Evolutionary conservation across 1,284 basidiomycete genomes (phyloP), one percentile per base, ranked within the genome.

Genomic region (Flammula alnicola): DNA sequence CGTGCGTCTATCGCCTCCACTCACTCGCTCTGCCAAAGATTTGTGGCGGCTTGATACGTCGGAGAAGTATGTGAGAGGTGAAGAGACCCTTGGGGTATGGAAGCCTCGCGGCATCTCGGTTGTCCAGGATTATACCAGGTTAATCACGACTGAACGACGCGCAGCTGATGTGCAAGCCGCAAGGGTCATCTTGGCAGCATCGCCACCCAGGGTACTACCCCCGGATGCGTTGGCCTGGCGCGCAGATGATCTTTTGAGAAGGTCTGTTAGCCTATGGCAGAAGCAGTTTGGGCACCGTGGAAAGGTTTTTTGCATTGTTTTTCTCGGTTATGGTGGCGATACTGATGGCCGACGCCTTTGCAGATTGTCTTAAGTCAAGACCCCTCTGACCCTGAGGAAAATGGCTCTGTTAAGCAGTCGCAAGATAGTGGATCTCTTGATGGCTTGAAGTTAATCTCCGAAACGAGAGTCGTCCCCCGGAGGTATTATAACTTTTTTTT

Each of bases 11-110:
- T 84, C 84, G 3, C 95, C 96, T 9, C 91, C 92, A 3, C 71
- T 93, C 55, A 95, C 92, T 6, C 86, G 93, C 33, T 93, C 88
- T 2, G 83, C 93, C 1, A 83, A 84, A 64, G 95, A 98, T 54
- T 77, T 98, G 9, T 98, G 96, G 95, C 78, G 95, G 41, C 76
- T 98, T 44, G 94, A 98, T 71, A 98, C 96, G 1, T 86, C 90
- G 12, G 88, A 91, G 66, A 95, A 93, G 67, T 96, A 95, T 65
- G 93, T 99, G 0, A 80, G 87, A 19, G 95, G 95, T 2, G 94
- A 98, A 65, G 94, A 98, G 62, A 71, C 80, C 3, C 76, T 98
- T 20, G 84, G 81, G 3, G 65, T 75, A 6, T 98, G 96, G 95
- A 88, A 86, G 59, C 86, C 95, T 31, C 80, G 95, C 22, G 92